Percentiles rank a stretch among this genome's conserved stretches.
These are phyloP conservation scores for Myochromella boudieri DNA, from an alignment of 768 basidiomycete species.

Conservation along the genomic window DNA sequence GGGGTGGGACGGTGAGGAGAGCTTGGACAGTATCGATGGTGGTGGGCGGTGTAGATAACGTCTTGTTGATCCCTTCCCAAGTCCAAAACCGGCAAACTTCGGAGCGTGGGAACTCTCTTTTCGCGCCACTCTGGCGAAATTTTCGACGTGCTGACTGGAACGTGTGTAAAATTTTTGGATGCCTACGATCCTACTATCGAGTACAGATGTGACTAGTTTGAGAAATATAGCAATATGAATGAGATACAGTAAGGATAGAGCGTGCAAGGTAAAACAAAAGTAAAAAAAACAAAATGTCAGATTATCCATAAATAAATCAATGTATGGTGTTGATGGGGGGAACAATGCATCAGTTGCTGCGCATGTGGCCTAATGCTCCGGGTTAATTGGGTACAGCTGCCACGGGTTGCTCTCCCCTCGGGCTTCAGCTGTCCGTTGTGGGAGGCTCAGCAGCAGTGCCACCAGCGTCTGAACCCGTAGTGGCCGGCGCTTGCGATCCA, in stretches of 20 bases:
- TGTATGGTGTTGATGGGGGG: neutral
- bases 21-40: constrained; percentile 39
- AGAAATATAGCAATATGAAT: too few relatives aligned
- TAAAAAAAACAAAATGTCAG: neutral
- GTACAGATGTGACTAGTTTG: too few relatives aligned
- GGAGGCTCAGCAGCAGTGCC: too few relatives aligned
- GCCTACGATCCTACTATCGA: too few relatives aligned
- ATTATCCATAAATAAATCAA: neutral
- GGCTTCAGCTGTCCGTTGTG: too few relatives aligned
- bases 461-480: too few relatives aligned
- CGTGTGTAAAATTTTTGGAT: too few relatives aligned
- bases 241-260: neutral
- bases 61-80: constrained; percentile 28
- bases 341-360: neutral
- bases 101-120: constrained; percentile 38
- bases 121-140: constrained; percentile 18
- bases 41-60: constrained; percentile 49
- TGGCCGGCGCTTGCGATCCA: too few relatives aligned
- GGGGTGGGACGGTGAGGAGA: constrained; percentile 14
- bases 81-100: constrained; percentile 41
- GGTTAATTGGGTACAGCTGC: too few relatives aligned
- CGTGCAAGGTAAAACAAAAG: too few relatives aligned
- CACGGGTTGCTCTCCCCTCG: too few relatives aligned
- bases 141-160: too few relatives aligned
- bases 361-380: neutral